Percentiles rank a stretch among this genome's conserved stretches.
These are phyloP conservation scores for Solanum gracilifrons DNA, from an alignment of 257 asterid genomes.

Conservation along the genomic window DNA sequence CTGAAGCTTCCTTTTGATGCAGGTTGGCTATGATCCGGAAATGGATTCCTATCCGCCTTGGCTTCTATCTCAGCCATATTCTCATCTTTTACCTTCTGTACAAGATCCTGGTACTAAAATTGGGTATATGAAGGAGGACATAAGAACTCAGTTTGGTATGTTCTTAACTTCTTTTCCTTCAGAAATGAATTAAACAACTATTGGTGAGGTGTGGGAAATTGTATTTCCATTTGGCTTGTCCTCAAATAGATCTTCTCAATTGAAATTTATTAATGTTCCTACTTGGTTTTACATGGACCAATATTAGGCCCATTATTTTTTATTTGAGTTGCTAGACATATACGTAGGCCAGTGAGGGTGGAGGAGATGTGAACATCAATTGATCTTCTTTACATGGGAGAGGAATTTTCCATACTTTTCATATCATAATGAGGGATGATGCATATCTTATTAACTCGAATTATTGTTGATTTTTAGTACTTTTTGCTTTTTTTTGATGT, in stretches of 20 bases:
- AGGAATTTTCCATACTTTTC: background rate
- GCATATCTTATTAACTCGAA: background rate
- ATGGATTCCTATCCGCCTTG: conserved; percentile 64
- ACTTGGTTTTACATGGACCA: background rate
- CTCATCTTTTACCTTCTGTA: conserved; percentile 48
- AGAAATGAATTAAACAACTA: background rate
- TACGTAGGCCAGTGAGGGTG: background rate
- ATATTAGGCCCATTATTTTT: background rate
- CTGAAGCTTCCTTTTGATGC: background rate
- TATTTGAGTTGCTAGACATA: background rate
- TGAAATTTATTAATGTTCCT: background rate
- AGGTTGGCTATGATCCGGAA: conserved; percentile 95
- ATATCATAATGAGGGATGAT: background rate
- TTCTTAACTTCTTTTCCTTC: background rate
- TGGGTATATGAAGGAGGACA: conserved; percentile 46
- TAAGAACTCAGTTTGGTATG: conserved; percentile 51
- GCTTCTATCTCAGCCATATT: conserved; percentile 70
- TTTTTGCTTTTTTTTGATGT: background rate
- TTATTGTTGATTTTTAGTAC: background rate
- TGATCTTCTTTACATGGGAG: background rate
- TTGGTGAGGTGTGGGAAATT: background rate
- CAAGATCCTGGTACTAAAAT: conserved; percentile 80
- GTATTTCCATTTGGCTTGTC: background rate
- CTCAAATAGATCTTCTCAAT: background rate
- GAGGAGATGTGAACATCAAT: background rate